Base-by-base conservation (phyloP, 139 green algal species). In the Bryopsis sp. region DNA sequence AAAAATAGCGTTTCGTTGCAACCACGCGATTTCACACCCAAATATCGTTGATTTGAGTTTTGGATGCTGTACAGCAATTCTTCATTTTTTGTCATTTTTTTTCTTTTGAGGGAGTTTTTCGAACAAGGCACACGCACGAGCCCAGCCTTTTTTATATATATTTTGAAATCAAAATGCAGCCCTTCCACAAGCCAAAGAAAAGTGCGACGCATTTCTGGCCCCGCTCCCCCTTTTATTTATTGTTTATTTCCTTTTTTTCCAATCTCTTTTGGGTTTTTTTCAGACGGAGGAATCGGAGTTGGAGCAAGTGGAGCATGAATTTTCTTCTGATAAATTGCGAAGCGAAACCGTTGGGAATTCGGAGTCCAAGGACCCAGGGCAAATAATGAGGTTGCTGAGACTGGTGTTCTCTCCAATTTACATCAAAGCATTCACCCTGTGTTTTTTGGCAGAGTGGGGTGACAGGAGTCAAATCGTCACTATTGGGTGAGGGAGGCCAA, bases 401-500 rank as follows among this genome's bases (percentile, higher is more conserved):
- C 82, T 81, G 60, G 39, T 92, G 22, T 83, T 92, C 57, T 89
- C 83, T 1, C 88, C 88, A 35, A 86, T 99, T 24, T 94, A 97
- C 54, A 36, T 98, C 1, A 93, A 98, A 70, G 80, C 87, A 0
- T 97, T 98, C 81, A 89, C 94, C 11, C 83, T 99, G 38, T 99
- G 90, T 0, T 99, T 99, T 73, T 66, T 98, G 26, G 94, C 94
- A 0, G 94, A 99, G 79, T 99, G 94, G 94, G 94, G 94, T 8
- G 94, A 99, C 79, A 84, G 94, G 35, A 96, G 86, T 74, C 94
- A 99, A 69, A 96, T 98, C 65, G 87, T 90, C 1, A 97, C 92
- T 15, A 87, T 89, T 43, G 80, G 80, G 79, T 88, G 36, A 6
- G 6, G 15, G n/a, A n/a, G n/a, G n/a, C n/a, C n/a, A n/a, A n/a